Evolutionary conservation across 2,329 filamentous ascomycete species (phyloP), one percentile per base, ranked within the genome.

Genomic region (Stagonosporopsis chrysanthemi): DNA sequence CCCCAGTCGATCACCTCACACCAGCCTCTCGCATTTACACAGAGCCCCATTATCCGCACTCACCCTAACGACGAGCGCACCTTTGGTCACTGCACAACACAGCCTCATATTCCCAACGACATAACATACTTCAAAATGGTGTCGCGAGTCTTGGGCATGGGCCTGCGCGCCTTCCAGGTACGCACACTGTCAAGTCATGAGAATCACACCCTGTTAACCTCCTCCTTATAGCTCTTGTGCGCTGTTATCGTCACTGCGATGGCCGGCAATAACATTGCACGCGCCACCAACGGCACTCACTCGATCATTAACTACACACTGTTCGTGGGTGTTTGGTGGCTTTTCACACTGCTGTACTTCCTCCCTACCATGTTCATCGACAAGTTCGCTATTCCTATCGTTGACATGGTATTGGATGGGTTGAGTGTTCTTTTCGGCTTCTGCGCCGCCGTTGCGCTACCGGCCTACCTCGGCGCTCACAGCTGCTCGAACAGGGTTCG

Each of bases 401-500:
- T 85, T 46, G 76, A 85, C 54, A 72, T 88, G 31, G 79, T 75
- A 14, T 75, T 89, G 45, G 89, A 91, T 75, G 79, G 70, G 12
- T 67, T 86, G 29, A 85, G 86, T 50, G 80, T 84, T 2, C 73
- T 92, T 52, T 90, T 93, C 80, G 88, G 85, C 64, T 86, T 92
- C 69, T 87, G 90, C 74, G 84, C 80, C 53, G 89, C 84, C 60
- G 82, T 93, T 58, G 89, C 90, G 9, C 82, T 91, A 39, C 84
- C 90, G 4, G 88, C 89, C 23, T 87, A 88, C 75, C 82, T 93
- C 8, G 77, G 79, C n/a, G 86, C 83, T 6, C 85, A 87, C 72
- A 87, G 89, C 82, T 94, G 90, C 78, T 80, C 80, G 66, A 84
- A 87, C 69, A 19, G 49, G 44, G 85, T 86, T 79, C 64, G 83